Evolutionary conservation across 257 asterid species (phyloP), one percentile per base, ranked within the genome.

Genomic region (Fraxinus pennsylvanica): DNA sequence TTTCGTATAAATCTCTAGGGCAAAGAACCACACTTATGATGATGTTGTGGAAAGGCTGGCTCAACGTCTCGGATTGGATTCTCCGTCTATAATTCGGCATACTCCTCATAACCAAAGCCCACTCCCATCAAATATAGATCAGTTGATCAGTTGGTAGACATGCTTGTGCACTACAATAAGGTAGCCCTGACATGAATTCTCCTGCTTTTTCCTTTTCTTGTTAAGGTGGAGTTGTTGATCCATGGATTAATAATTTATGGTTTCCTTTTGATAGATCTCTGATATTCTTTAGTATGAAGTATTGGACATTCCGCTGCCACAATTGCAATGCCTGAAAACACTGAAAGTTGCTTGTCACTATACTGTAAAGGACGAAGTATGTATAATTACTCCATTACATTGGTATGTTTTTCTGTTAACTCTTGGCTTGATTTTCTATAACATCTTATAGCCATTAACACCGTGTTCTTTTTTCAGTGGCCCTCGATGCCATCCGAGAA

Each of bases 241-340:
- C 29, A 25, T 61, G 32, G 68, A 61, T 25, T 25, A 9, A 22
- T 61, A 21, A 21, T 61, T 61, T 61, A 33, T 61, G 68, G 29
- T 61, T 73, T 57, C 35, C 77, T 81, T 78, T 78, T 39, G 80
- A 52, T 81, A 90, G 95, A 77, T 76, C 50, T 85, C 88, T 74
- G 89, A 90, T 84, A 75, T 88, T 83, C 76, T 90, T 82, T 90
- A 87, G 83, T 90, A 85, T 79, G 92, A 90, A 87, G 78, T 88
- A 80, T 83, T 90, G 84, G 95, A 90, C 76, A 87, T 88, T 73
- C 92, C 90, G 76, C 85, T 90, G 54, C 91, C 95, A 19, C 90
- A 88, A 86, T 65, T 90, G 79, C 89, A 90, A 86, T 80, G 84
- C 78, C 83, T 88, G 76, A 88, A 84, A 88, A 80, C 84, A 5